phyloP scores from a whole-genome alignment of 2,329 filamentous ascomycete genomes.

The Aspergillus alliaceus region DNA sequence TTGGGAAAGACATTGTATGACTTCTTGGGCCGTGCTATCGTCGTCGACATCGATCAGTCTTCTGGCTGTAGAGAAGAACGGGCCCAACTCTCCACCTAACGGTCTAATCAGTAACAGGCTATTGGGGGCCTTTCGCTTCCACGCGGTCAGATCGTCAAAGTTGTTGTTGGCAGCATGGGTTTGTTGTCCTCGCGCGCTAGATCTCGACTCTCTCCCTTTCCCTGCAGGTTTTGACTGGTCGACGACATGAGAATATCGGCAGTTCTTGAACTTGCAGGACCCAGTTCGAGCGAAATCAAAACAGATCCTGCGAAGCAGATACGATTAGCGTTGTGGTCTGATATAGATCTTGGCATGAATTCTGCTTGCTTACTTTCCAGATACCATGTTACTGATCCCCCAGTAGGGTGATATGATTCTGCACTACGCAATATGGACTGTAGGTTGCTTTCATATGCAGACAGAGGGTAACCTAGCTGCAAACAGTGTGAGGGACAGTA shows the following conservation, averaged over 20 bases:
- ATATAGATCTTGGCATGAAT: neutral
- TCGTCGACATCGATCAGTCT: constrained; percentile 24
- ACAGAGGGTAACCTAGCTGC: too few species aligned
- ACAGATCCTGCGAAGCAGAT: neutral
- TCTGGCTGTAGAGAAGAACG: constrained; percentile 27
- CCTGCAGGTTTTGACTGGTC: neutral
- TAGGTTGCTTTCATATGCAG: too few species aligned
- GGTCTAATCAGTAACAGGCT: neutral
- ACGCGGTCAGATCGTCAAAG: constrained; percentile 1
- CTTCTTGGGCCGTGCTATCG: constrained; percentile 23
- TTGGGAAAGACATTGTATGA: constrained; percentile 27
- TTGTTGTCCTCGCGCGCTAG: neutral
- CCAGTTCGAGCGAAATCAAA: neutral
- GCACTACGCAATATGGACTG: too few species aligned
- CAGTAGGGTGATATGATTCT: neutral
- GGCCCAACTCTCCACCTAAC: neutral
- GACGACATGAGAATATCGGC: neutral
- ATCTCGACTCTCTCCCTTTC: neutral
- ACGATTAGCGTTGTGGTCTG: neutral
- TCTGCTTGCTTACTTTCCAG: neutral
- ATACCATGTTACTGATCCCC: neutral
- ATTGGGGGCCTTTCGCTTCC: constrained; percentile 5
- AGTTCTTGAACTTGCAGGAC: neutral
- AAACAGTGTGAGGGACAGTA: too few species aligned
- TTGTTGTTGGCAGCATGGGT: neutral